Evolutionary conservation across 1,139 yeast genomes (phyloP).

Genomic region (Lodderomyces beijingensis): DNA sequence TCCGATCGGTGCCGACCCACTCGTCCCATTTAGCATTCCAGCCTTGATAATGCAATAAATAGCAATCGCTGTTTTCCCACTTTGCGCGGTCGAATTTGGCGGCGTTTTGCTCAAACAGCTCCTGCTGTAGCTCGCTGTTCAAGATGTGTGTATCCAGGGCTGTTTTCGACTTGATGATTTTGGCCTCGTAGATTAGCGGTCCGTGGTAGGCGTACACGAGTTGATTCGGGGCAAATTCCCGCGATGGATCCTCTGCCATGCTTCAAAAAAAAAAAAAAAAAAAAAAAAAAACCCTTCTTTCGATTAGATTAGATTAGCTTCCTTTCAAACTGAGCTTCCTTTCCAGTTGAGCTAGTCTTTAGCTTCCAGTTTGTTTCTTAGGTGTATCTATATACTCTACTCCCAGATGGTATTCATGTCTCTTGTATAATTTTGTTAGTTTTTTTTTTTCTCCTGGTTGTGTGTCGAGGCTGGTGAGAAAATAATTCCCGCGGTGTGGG

Average conservation of each 20-base stretch:
- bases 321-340: no score
- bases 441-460: no score
- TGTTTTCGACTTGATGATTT: slow-evolving; percentile 61
- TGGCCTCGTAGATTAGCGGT: slow-evolving; percentile 86
- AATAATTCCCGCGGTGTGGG: no score
- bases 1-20: slow-evolving; percentile 76
- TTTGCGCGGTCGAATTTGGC: slow-evolving; percentile 11
- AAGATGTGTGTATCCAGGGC: slow-evolving; percentile 31
- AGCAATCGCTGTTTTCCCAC: slow-evolving; percentile 20
- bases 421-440: no score
- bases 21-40: slow-evolving; percentile 98
- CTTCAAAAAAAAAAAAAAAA: not conserved
- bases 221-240: slow-evolving; percentile 28
- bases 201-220: slow-evolving; percentile 86
- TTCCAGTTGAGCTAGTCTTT: no score
- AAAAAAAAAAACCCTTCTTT: not conserved
- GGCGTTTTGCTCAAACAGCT: slow-evolving; percentile 10
- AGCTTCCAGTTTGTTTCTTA: no score
- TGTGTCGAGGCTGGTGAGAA: no score
- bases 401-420: no score
- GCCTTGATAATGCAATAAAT: slow-evolving; percentile 84
- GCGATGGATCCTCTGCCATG: slow-evolving; percentile 1
- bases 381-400: no score
- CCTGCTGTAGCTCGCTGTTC: slow-evolving; percentile 11
- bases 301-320: no score